Base-by-base conservation (phyloP, 805 yeast genomes). In the Teunomyces pallodes region DNA sequence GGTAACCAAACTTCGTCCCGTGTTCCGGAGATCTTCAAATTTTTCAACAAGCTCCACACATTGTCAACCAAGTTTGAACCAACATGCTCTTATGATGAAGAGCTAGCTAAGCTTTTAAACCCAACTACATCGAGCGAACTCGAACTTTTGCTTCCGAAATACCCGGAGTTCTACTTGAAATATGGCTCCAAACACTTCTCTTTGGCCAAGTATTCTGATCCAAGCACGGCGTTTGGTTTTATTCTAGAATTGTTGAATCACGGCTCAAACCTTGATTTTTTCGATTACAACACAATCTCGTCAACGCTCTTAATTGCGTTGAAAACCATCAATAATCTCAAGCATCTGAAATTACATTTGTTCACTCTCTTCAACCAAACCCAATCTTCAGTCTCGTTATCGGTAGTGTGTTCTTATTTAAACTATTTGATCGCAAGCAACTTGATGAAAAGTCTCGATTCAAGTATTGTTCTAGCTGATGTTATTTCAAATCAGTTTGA, bases 191-290 rank as follows among this genome's bases (percentile, higher is more conserved):
- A 38, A 38, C 41, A 38, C 30, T 20, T 7, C 9, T 7, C 14
- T 29, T 17, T 24, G 12, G 13, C 30, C 6, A 36, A 38, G 41
- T 39, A 27, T 36, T 31, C 30, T 10, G 36, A 17, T 36, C 12
- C 28, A 13, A 26, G 29, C 6, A 9, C 36, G 7, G 13, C 35
- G 9, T 29, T 60, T n/a, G 47, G 53, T 28, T 54, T 60, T 32
- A 36, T 64, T 17, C 47, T 65, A 17, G 61, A 62, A 42, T 24
- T 54, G 9, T 45, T 65, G 28, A 67, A 65, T 38, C 64, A 62
- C 27, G 60, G 59, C 5, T 43, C 29, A 6, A 14, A 45, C 24
- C 39, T 56, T 2, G 46, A 46, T 42, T 60, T 51, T 27, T 29
- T 56, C 33, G 39, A 43, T 5, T 48, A 55, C 10, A 24, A 20